A percentile compares a stretch with the other conserved stretches of the same genome.
Evolutionary conservation across 2,329 filamentous ascomycete species (phyloP).

Genomic region (Huntiella savannae): DNA sequence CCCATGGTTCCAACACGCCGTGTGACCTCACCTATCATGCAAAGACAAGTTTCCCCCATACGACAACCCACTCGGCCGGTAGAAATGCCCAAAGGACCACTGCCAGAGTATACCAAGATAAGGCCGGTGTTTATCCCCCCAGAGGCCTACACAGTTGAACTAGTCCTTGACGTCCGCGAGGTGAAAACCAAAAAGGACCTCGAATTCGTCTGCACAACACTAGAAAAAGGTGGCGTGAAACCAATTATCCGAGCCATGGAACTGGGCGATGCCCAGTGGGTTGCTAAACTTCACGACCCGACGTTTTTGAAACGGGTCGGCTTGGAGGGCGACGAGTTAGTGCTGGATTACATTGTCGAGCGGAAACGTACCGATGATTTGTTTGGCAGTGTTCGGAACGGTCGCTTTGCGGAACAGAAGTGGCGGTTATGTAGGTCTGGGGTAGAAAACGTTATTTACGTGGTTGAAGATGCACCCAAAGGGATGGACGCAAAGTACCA

Average conservation of each 20-base stretch:
- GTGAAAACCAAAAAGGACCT: constrained; percentile 53
- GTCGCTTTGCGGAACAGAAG: constrained; percentile 69
- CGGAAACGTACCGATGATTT: constrained; percentile 65
- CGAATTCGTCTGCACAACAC: constrained; percentile 57
- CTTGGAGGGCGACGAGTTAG: constrained; percentile 46
- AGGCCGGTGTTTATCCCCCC: constrained; percentile 42
- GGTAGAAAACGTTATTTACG: constrained; percentile 57
- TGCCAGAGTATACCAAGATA: constrained; percentile 16
- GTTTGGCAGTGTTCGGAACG: constrained; percentile 63
- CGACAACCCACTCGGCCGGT: neutral
- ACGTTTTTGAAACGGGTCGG: constrained; percentile 35
- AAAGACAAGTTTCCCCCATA: too few relatives aligned
- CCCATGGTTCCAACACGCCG: too few relatives aligned
- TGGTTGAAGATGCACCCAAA: constrained; percentile 57
- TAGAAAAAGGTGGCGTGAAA: constrained; percentile 44
- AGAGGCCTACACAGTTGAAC: constrained; percentile 49
- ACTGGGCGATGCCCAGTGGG: constrained; percentile 61
- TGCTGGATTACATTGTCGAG: constrained; percentile 66
- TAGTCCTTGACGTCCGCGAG: constrained; percentile 59
- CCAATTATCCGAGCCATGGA: constrained; percentile 51
- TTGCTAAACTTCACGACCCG: constrained; percentile 50
- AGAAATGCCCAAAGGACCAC: neutral
- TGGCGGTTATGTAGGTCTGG: constrained; percentile 57
- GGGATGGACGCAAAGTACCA: constrained; percentile 24
- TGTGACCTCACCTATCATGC: too few relatives aligned